These are phyloP conservation scores for Didymosphaeria variabile DNA, from an alignment of 2,329 filamentous ascomycete species.

Conservation along the genomic window DNA sequence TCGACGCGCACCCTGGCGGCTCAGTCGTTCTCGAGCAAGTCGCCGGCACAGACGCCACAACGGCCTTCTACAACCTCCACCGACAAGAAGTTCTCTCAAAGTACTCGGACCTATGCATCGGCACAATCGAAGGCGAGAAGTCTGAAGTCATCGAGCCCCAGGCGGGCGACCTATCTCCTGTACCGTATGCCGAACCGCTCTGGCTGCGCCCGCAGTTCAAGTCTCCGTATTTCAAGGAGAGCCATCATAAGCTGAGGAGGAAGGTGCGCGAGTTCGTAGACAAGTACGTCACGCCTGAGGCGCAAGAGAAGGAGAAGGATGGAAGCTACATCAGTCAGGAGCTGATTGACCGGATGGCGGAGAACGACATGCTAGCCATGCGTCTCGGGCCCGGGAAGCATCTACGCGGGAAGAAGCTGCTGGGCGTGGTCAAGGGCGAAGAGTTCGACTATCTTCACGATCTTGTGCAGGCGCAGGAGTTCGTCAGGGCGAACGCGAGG, in stretches of 20 bases:
- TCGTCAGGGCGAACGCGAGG: conserved; percentile 73
- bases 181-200: conserved; percentile 85
- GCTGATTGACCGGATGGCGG: conserved; percentile 81
- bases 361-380: conserved; percentile 79
- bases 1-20: conserved; percentile 86
- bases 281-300: conserved; percentile 75
- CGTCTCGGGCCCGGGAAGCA: conserved; percentile 84
- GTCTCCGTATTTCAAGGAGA: conserved; percentile 81
- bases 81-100: conserved; percentile 87
- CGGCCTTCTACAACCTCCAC: conserved; percentile 91
- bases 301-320: conserved; percentile 76
- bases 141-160: conserved; percentile 75
- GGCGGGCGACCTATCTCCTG: conserved; percentile 75
- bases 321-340: conserved; percentile 74
- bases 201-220: conserved; percentile 83
- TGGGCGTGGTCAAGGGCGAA: conserved; percentile 76
- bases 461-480: conserved; percentile 77
- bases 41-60: conserved; percentile 81
- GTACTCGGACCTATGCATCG: conserved; percentile 78
- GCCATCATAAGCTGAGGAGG: conserved; percentile 72
- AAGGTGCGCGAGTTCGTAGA: conserved; percentile 79
- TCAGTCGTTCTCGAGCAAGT: conserved; percentile 81
- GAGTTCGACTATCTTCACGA: conserved; percentile 92
- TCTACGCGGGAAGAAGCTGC: conserved; percentile 73
- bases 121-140: conserved; percentile 77